These are phyloP conservation scores for Salix udensis DNA, from an alignment of 345 rosid species.

Conservation along the genomic window DNA sequence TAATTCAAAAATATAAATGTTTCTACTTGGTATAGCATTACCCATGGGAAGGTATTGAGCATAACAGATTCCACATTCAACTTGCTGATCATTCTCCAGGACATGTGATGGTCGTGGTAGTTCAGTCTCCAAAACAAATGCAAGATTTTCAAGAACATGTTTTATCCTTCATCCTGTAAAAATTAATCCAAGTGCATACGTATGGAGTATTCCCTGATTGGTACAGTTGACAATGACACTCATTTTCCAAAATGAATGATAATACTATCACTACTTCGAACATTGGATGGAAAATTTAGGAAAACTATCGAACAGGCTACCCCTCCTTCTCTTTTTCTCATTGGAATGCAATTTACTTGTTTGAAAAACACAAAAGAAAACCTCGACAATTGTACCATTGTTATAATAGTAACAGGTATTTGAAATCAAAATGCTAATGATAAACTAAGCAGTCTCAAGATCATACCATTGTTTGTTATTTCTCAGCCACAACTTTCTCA, in stretches of 20 bases:
- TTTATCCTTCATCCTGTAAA: constrained; percentile 48
- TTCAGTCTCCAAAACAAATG: constrained; percentile 42
- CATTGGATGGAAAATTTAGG: background rate
- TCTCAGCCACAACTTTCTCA: constrained; percentile 55
- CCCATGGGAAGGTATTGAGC: constrained; percentile 70
- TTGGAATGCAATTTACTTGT: no score
- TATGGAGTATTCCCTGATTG: background rate
- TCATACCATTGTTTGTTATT: constrained; percentile 56
- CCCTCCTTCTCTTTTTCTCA: no score
- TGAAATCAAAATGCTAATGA: constrained; percentile 6
- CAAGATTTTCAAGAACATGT: constrained; percentile 54
- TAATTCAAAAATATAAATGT: background rate
- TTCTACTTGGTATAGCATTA: constrained; percentile 12
- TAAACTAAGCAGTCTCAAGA: constrained; percentile 3
- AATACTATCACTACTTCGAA: background rate
- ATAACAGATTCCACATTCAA: constrained; percentile 85
- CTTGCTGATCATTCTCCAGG: constrained; percentile 37
- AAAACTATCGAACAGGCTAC: background rate
- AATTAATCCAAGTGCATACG: background rate
- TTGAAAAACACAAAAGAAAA: no score
- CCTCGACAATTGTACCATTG: no score
- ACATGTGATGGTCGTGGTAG: constrained; percentile 42
- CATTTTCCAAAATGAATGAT: constrained; percentile 1
- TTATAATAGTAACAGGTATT: background rate
- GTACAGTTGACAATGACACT: background rate